These are phyloP conservation scores for Metarhizium robertsii DNA, from an alignment of 2,329 filamentous ascomycete genomes.

Conservation along the genomic window DNA sequence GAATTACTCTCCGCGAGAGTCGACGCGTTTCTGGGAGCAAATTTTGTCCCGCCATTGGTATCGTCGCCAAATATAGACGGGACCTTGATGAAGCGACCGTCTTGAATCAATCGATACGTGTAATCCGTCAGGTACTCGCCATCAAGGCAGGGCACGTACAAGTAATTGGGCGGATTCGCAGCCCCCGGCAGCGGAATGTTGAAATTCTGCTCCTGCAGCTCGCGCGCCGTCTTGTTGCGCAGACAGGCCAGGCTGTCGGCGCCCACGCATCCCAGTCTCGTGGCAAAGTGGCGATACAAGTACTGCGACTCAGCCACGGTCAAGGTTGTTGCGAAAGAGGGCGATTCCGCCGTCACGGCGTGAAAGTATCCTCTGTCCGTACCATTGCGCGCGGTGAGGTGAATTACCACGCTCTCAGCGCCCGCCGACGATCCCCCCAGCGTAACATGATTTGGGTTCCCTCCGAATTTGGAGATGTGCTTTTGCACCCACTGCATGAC, in stretches of 20 bases:
- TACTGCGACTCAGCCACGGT: conserved; percentile 39
- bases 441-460: conserved; percentile 57
- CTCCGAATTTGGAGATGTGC: conserved; percentile 59
- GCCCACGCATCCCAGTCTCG: conserved; percentile 31
- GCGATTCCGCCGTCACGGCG: conserved; percentile 39
- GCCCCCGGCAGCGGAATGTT: conserved; percentile 24
- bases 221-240: conserved; percentile 27
- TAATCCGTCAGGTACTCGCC: conserved; percentile 39
- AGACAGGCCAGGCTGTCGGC: conserved; percentile 35
- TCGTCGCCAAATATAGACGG: conserved; percentile 39
- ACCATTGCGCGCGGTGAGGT: conserved; percentile 48
- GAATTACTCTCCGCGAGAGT: conserved; percentile 22
- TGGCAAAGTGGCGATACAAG: conserved; percentile 40
- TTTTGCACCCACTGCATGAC: conserved; percentile 61
- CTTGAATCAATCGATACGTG: conserved; percentile 37
- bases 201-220: conserved; percentile 33
- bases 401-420: conserved; percentile 53
- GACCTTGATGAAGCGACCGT: conserved; percentile 42
- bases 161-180: conserved; percentile 32
- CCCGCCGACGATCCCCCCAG: conserved; percentile 62
- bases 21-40: conserved; percentile 20
- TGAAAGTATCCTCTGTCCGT: conserved; percentile 39
- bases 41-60: conserved; percentile 28
- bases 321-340: conserved; percentile 40
- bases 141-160: conserved; percentile 47